Evolutionary conservation across 176 grass and related monocot species (phyloP), one percentile per base, ranked within the genome.

Genomic region (Musa acuminata): DNA sequence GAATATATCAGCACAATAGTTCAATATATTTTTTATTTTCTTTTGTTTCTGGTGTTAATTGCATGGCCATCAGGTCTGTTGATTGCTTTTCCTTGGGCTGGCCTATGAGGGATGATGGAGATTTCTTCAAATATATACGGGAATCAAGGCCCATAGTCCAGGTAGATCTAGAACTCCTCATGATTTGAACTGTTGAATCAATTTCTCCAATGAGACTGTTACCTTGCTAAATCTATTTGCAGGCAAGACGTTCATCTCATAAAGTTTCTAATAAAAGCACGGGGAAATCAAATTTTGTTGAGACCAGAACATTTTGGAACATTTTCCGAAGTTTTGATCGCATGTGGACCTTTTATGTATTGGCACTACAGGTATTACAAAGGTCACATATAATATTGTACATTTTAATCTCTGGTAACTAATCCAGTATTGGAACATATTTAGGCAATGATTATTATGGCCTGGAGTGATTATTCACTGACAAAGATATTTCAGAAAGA

Each of bases 301-400:
- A 97, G 75, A 92, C 93, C 1, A 90, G 93, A 85, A 88, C 93
- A 57, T 97, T 97, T 87, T 97, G 93, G 93, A 85, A 97, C 50
- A 92, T 92, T 26, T 97, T 92, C 58, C 81, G 90, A 90, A 97
- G 93, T 86, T 97, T 97, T 72, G 93, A 97, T 84, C 84, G 90
- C 83, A 83, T 93, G 90, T 97, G 93, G 90, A 97, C 93, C 14
- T 97, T 97, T 71, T 97, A 97, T 78, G 72, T 90, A 55, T 77
- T 97, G 72, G 90, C 90, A 82, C 72, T 97, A 55, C 93, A 97
- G 87, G 93, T 93, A 35, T 29, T 74, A 73, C 57, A 5, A 26
- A 72, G 64, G 35, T 81, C 5, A 17, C 16, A 53, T 27, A 57
- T 74, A 2, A 11, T 55, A 73, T 73, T 74, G 17, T 74, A 8